A percentile compares a stretch with the other conserved stretches of the same genome.
Evolutionary conservation across 306 rosid genomes (phyloP).

Genomic region (Castanopsis chinensis): DNA sequence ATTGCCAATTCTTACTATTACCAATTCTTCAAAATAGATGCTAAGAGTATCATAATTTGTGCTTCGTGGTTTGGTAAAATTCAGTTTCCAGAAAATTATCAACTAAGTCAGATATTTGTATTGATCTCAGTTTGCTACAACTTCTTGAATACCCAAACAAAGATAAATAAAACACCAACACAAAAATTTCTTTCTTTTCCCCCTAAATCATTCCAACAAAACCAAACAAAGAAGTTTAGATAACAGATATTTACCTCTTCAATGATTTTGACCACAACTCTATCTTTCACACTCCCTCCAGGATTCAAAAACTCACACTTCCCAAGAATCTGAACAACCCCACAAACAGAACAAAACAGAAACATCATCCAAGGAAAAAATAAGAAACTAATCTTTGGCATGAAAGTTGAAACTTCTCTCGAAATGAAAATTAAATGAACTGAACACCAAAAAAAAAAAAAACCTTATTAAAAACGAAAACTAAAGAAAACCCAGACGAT

Average conservation of each 20-base stretch:
- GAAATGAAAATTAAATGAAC: neutral
- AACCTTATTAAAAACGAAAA: neutral
- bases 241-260: constrained; percentile 55
- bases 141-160: neutral
- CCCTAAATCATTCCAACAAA: neutral
- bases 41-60: neutral
- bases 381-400: neutral
- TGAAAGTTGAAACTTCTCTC: neutral
- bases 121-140: neutral
- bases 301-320: constrained; percentile 97
- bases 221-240: neutral
- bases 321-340: constrained; percentile 62
- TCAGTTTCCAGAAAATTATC: neutral
- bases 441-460: neutral
- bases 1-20: too few species aligned
- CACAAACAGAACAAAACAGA: neutral
- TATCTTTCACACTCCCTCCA: constrained; percentile 94
- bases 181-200: neutral
- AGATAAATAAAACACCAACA: neutral
- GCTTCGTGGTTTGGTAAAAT: neutral
- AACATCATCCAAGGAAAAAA: neutral
- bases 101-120: neutral
- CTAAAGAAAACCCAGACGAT: constrained; percentile 5
- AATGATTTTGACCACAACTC: constrained; percentile 82
- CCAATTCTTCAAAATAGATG: too few species aligned